These are phyloP conservation scores for Chlorella sp. DNA, from an alignment of 139 green algal species.

Conservation along the genomic window DNA sequence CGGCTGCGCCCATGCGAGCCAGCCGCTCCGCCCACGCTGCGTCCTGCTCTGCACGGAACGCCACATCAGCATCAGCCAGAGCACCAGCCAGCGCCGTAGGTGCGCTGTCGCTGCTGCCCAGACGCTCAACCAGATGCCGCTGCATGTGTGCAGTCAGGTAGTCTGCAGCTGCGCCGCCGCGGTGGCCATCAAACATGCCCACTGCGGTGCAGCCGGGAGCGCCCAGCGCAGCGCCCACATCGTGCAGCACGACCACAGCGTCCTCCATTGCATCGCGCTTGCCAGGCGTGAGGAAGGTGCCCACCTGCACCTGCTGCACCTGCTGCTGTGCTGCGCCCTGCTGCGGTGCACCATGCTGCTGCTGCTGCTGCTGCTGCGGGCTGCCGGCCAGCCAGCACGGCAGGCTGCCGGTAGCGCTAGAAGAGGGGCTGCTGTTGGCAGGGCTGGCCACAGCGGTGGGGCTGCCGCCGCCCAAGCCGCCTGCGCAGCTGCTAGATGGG, in stretches of 20 bases:
- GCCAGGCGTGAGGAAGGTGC: constrained; percentile 8
- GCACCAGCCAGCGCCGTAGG: constrained; percentile 46
- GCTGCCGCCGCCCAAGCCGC: not conserved
- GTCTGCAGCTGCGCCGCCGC: constrained; percentile 61
- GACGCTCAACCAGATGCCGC: constrained; percentile 37
- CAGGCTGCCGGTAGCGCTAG: not conserved
- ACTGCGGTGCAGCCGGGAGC: constrained; percentile 36
- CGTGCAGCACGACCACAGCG: constrained; percentile 3
- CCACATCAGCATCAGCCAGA: constrained; percentile 57
- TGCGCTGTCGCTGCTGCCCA: constrained; percentile 13
- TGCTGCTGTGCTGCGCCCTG: not conserved
- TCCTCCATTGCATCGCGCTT: constrained; percentile 23
- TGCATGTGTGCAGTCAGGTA: constrained; percentile 59
- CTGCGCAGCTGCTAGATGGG: too few relatives aligned
- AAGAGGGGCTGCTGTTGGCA: not conserved
- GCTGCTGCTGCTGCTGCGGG: not conserved
- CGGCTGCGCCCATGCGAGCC: constrained; percentile 38
- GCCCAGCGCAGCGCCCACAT: not conserved
- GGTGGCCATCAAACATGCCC: constrained; percentile 92
- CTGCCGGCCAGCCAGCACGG: not conserved
- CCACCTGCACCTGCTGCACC: not conserved
- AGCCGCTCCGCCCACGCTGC: constrained; percentile 40
- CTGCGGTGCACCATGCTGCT: not conserved
- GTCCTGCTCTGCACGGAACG: constrained; percentile 57
- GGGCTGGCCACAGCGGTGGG: not conserved